A percentile compares a stretch with the other conserved stretches of the same genome.
Evolutionary conservation across 2,329 filamentous ascomycete genomes (phyloP).

Genomic region (Colletotrichum gigasporum): DNA sequence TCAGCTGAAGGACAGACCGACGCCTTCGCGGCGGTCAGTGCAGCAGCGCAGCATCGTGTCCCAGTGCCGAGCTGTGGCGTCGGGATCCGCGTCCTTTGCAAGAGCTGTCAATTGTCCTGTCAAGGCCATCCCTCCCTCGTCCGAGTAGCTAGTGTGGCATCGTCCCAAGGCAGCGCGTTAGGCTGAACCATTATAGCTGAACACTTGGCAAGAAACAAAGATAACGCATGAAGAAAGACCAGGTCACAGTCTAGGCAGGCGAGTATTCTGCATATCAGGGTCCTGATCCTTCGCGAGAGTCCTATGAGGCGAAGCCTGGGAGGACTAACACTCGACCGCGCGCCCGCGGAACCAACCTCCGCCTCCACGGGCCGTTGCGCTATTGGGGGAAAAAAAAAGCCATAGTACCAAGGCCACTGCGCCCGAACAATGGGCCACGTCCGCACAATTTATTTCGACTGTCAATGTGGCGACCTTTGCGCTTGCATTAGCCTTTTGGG

Average conservation of each 20-base stretch:
- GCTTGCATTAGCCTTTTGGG: too few relatives aligned
- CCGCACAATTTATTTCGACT: too few relatives aligned
- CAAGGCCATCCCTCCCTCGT: too few relatives aligned
- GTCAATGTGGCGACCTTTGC: too few relatives aligned
- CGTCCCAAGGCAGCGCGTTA: neutral
- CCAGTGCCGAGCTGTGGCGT: too few relatives aligned
- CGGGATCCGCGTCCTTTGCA: neutral
- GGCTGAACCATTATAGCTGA: neutral
- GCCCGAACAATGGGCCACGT: too few relatives aligned
- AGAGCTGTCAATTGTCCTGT: neutral
- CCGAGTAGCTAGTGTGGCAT: too few relatives aligned
- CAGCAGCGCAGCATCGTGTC: too few relatives aligned
- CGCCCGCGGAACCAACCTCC: constrained; percentile 2
- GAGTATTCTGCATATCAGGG: neutral
- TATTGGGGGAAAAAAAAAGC: too few relatives aligned
- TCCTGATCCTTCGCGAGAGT: constrained; percentile 14
- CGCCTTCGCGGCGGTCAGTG: too few relatives aligned
- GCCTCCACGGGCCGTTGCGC: neutral
- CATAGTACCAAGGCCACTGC: neutral
- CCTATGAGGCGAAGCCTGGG: neutral
- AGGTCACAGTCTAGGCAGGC: neutral
- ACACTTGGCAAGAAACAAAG: fast-evolving
- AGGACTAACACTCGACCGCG: too few relatives aligned
- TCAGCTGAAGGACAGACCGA: neutral
- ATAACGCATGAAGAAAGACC: too few relatives aligned